Evolutionary conservation across 257 asterid species (phyloP), one percentile per base, ranked within the genome.

Genomic region (Solanum chaucha): DNA sequence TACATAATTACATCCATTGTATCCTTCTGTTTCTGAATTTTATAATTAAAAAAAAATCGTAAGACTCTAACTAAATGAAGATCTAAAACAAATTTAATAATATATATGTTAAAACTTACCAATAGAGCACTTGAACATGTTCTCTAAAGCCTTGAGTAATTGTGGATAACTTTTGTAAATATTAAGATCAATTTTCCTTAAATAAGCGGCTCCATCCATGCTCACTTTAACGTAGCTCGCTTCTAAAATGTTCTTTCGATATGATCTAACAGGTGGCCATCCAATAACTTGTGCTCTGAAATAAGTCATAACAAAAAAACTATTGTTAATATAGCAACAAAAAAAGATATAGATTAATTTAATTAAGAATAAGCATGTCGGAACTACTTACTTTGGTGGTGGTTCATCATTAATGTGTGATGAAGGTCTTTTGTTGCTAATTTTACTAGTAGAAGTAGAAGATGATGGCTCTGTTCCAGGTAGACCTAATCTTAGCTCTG

Each of bases 191-290:
- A 97, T 90, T 88, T 97, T 97, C 87, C 99, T 93, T 1, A 97
- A 65, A 78, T 92, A 96, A 6, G 99, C 98, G 65, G 97, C 99
- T 68, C 99, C 99, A 85, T 96, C 99, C 99, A 96, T 94, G 91
- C 99, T 94, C 87, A 97, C 99, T 87, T 97, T 97, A 83, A 97
- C 96, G 58, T 90, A 97, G 91, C 91, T 92, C 41, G 89, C 89
- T 84, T 93, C 91, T 20, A 95, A 17, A 1, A 89, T 90, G 28
- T 93, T 95, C 88, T 93, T 97, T 88, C 98, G 85, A 94, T 91
- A 95, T 3, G 93, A 92, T 68, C 97, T 24, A 51, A 97, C 98
- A 68, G 99, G 99, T 22, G 99, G 99, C 99, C 99, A 95, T 1
- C 98, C 98, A 7, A 94, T 93, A 3, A 86, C 74, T n/a, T 86